phyloP scores from a whole-genome alignment of 2,329 filamentous ascomycete genomes.

The Cladosporium sp. region DNA sequence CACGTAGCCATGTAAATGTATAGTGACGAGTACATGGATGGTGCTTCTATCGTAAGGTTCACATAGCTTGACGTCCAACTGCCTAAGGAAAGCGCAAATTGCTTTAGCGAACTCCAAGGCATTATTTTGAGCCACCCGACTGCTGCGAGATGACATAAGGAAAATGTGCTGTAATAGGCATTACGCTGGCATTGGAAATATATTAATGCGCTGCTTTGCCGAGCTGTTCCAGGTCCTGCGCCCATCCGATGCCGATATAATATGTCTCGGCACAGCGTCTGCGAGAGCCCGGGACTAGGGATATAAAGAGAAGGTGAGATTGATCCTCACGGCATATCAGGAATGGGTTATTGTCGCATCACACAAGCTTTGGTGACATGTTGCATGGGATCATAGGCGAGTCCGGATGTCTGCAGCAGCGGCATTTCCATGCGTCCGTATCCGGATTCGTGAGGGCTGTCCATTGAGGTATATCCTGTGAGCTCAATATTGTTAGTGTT shows the following conservation, averaged over 20 bases:
- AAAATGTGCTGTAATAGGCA: too few relatives aligned
- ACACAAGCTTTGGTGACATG: neutral
- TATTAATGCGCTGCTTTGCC: too few relatives aligned
- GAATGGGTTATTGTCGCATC: neutral
- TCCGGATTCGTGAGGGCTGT: neutral
- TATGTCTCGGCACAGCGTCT: neutral
- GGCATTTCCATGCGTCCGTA: neutral
- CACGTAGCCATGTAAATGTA: too few relatives aligned
- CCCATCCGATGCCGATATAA: neutral
- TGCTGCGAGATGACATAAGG: neutral
- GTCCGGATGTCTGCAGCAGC: neutral
- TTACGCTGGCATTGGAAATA: too few relatives aligned
- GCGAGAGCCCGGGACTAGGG: neutral
- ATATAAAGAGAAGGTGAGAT: neutral
- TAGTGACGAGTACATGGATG: too few relatives aligned
- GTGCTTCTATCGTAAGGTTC: too few relatives aligned
- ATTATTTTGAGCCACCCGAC: neutral
- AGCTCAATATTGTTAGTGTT: neutral
- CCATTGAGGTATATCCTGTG: neutral
- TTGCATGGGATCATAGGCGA: neutral
- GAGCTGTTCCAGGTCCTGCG: neutral
- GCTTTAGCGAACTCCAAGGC: neutral
- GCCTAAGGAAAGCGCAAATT: too few relatives aligned
- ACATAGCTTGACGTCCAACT: too few relatives aligned
- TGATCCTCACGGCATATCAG: too few relatives aligned